phyloP scores from a whole-genome alignment of 371 early-diverging fungal species.

The Blakeslea trispora region DNA sequence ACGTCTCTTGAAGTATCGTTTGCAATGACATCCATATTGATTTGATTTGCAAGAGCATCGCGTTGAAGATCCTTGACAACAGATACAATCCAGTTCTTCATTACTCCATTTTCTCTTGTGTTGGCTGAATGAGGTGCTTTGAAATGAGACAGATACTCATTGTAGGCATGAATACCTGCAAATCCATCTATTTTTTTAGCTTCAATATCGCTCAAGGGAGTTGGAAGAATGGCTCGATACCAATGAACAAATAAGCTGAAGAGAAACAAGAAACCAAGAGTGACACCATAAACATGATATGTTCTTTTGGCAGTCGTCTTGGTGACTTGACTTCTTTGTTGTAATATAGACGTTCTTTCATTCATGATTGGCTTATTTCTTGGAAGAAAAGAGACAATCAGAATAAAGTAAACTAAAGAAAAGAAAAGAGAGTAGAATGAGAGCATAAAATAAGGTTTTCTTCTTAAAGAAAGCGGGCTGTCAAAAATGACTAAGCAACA shows the following conservation, averaged over 20 bases:
- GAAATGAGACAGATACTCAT: slow-evolving; percentile 52
- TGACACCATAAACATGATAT: slow-evolving; percentile 21
- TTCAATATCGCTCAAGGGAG: slow-evolving; percentile 40
- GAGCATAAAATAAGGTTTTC: too few relatives aligned
- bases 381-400: too few relatives aligned
- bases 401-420: too few relatives aligned
- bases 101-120: slow-evolving; percentile 45
- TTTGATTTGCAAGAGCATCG: slow-evolving; percentile 17
- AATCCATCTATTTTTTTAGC: slow-evolving; percentile 35
- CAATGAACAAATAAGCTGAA: slow-evolving; percentile 20
- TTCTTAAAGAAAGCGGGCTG: too few relatives aligned
- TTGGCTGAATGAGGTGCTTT: slow-evolving; percentile 58
- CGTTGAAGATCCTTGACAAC: slow-evolving; percentile 37
- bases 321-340: background rate
- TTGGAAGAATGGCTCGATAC: slow-evolving; percentile 34
- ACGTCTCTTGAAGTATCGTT: slow-evolving; percentile 33
- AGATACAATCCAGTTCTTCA: slow-evolving; percentile 37
- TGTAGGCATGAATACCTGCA: slow-evolving; percentile 54
- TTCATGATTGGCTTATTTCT: background rate
- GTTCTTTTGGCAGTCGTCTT: slow-evolving; percentile 5
- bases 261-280: slow-evolving; percentile 17
- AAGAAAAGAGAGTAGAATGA: too few relatives aligned
- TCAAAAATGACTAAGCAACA: too few relatives aligned
- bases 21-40: slow-evolving; percentile 45
- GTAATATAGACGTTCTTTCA: slow-evolving; percentile 17